Evolutionary conservation across 306 rosid genomes (phyloP).

Genomic region (Cercis canadensis): DNA sequence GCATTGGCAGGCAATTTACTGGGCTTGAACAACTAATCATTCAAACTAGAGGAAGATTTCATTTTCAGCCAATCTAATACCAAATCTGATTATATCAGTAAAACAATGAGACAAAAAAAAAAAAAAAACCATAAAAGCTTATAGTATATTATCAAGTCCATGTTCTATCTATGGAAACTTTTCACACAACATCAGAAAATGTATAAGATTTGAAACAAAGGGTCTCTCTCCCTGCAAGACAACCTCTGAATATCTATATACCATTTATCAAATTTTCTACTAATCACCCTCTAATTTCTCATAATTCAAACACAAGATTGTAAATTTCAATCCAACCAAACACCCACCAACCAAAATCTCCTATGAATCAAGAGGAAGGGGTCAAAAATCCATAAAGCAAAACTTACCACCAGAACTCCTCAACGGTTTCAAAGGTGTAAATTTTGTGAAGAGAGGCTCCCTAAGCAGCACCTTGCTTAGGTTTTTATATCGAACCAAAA

Average conservation of each 20-base stretch:
- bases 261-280: neutral
- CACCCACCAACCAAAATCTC: neutral
- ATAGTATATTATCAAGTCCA: neutral
- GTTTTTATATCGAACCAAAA: slow-evolving; percentile 94
- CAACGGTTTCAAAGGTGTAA: slow-evolving; percentile 85
- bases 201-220: neutral
- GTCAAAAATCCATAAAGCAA: neutral
- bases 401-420: slow-evolving; percentile 88
- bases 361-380: neutral
- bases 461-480: slow-evolving; percentile 95
- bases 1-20: slow-evolving; percentile 70
- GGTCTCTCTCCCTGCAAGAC: neutral
- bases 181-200: neutral
- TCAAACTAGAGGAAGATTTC: slow-evolving; percentile 54
- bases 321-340: too few species aligned
- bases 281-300: too few species aligned
- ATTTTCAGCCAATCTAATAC: slow-evolving; percentile 3
- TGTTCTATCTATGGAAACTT: neutral
- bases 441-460: slow-evolving; percentile 78
- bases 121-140: neutral
- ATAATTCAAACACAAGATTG: too few species aligned
- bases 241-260: slow-evolving; percentile 32
- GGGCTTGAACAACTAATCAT: slow-evolving; percentile 88
- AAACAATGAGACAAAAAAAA: neutral
- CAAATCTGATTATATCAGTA: neutral